Conservation (phyloP, 441 rosid species). For the Jatropha podagrica region DNA sequence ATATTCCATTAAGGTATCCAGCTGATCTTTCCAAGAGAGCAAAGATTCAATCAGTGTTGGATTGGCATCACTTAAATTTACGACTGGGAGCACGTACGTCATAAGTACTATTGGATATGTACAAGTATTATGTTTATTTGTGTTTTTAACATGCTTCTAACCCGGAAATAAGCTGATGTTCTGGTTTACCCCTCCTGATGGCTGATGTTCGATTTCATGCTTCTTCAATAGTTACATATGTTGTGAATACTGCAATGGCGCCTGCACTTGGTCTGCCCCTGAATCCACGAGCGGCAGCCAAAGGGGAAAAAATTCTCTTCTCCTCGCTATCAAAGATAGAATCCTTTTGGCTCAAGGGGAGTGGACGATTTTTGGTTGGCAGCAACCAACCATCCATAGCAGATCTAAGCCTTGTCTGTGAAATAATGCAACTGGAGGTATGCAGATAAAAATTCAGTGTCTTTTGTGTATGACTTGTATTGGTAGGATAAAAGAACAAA, state of each 20-base stretch:
- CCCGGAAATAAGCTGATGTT: too few relatives aligned
- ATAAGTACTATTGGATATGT: too few relatives aligned
- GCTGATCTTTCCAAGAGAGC: conserved; percentile 79
- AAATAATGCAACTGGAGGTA: conserved; percentile 93
- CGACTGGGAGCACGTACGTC: conserved; percentile 70
- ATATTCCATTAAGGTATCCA: conserved; percentile 61
- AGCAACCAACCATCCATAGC: conserved; percentile 83
- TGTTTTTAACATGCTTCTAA: too few relatives aligned
- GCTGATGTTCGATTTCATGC: too few relatives aligned
- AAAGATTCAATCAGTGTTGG: conserved; percentile 78
- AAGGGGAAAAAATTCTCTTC: conserved; percentile 58
- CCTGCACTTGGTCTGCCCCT: conserved; percentile 55
- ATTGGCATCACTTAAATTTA: conserved; percentile 91
- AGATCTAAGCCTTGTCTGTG: conserved; percentile 88
- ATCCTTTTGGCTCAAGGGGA: conserved; percentile 76
- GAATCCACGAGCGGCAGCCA: conserved; percentile 63
- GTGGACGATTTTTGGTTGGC: conserved; percentile 65
- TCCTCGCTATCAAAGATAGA: conserved; percentile 61
- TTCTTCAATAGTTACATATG: conserved; percentile 21
- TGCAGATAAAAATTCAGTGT: neutral
- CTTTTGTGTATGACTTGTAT: neutral
- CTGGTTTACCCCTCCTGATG: too few relatives aligned
- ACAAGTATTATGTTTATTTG: too few relatives aligned
- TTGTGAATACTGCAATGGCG: conserved; percentile 44
- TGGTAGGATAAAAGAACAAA: neutral